These are phyloP conservation scores for Cucurbita moschata DNA, from an alignment of 306 rosid genomes.

Conservation along the genomic window DNA sequence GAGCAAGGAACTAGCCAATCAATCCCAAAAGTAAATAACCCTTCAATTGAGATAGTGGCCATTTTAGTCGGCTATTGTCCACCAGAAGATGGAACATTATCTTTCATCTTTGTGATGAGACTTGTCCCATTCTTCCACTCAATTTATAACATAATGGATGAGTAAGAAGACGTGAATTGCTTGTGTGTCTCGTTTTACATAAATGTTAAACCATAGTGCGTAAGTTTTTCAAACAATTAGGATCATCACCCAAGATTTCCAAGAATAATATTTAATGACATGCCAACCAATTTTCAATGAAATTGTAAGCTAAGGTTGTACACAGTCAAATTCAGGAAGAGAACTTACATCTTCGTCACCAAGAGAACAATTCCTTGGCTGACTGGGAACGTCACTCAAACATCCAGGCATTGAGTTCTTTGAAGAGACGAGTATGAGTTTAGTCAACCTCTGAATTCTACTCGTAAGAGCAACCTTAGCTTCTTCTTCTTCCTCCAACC, in stretches of 20 bases:
- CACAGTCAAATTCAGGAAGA: conserved; percentile 3
- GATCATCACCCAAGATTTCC: too few relatives aligned
- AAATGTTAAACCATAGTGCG: too few relatives aligned
- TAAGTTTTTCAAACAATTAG: too few relatives aligned
- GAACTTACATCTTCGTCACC: conserved; percentile 63
- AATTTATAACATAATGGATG: too few relatives aligned
- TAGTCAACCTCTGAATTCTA: conserved; percentile 96
- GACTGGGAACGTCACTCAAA: conserved; percentile 55
- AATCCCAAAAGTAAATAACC: not conserved
- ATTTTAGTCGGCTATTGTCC: too few relatives aligned
- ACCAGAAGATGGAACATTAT: too few relatives aligned
- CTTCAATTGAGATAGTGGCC: too few relatives aligned
- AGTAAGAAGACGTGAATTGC: too few relatives aligned
- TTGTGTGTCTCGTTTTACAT: too few relatives aligned
- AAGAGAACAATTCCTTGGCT: conserved; percentile 53
- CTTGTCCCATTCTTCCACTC: too few relatives aligned
- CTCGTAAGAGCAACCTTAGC: conserved; percentile 98
- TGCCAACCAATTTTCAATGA: not conserved
- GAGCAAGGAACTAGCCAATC: not conserved
- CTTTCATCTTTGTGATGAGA: too few relatives aligned
- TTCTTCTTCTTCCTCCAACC: conserved; percentile 99
- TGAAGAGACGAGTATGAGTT: conserved; percentile 94
- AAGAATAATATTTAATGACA: not conserved
- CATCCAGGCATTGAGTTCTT: conserved; percentile 62
- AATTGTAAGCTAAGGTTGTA: not conserved